Percentiles rank a stretch among this genome's conserved stretches.
Conservation (phyloP, 345 rosid species). For the Citrus medica region DNA sequence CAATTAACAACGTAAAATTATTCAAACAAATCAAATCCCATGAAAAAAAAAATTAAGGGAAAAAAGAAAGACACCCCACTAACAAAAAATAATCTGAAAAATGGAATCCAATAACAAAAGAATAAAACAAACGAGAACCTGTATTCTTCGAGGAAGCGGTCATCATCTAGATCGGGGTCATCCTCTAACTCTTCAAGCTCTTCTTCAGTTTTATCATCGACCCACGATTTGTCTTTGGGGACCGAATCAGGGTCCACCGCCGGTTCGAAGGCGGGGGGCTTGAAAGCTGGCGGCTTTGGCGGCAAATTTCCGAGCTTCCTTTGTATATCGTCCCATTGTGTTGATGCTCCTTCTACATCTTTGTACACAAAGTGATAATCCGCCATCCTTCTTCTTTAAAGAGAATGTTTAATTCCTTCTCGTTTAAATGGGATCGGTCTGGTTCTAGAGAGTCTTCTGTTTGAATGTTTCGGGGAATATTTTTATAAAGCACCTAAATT, state of each 20-base stretch:
- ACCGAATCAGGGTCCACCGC: slow-evolving; percentile 56
- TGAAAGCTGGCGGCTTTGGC: slow-evolving; percentile 73
- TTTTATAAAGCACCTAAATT: background rate
- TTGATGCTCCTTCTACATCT: slow-evolving; percentile 93
- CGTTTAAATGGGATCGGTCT: background rate
- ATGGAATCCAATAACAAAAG: background rate
- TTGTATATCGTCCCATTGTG: slow-evolving; percentile 99
- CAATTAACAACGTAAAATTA: background rate
- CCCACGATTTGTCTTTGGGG: slow-evolving; percentile 79
- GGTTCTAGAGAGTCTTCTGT: background rate
- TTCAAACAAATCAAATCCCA: background rate
- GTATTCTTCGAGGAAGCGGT: slow-evolving; percentile 88
- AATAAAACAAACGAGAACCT: slow-evolving; percentile 37
- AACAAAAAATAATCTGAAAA: background rate
- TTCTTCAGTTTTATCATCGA: slow-evolving; percentile 68
- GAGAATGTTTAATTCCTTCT: background rate
- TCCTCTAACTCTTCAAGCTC: slow-evolving; percentile 87
- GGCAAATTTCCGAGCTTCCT: slow-evolving; percentile 92
- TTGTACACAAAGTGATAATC: slow-evolving; percentile 95
- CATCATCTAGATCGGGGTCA: slow-evolving; percentile 70
- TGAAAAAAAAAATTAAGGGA: background rate
- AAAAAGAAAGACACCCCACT: background rate
- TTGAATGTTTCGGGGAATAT: too few relatives aligned
- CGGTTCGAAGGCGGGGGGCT: slow-evolving; percentile 81
- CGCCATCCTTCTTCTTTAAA: slow-evolving; percentile 41